A percentile compares a stretch with the other conserved stretches of the same genome.
phyloP scores from a whole-genome alignment of 2,329 filamentous ascomycete genomes.

The Didymella glomerata region DNA sequence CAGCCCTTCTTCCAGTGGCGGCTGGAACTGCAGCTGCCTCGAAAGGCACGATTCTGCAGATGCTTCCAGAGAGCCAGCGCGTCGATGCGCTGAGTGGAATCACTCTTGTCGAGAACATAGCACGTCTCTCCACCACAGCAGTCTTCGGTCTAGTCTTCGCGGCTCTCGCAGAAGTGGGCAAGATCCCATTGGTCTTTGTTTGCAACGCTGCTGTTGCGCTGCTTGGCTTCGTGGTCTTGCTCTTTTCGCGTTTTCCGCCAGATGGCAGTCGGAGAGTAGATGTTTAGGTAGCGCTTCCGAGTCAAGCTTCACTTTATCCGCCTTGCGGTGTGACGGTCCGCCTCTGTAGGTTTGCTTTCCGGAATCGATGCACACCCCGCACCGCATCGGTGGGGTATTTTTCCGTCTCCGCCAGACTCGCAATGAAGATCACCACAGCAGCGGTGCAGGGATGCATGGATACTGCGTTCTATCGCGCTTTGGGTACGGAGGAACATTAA shows the following conservation, averaged over 20 bases:
- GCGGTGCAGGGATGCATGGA: not conserved
- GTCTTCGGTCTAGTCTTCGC: conserved; percentile 74
- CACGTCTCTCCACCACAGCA: conserved; percentile 67
- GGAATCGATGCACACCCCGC: conserved; percentile 21
- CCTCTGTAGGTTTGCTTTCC: not conserved
- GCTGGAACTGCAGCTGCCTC: conserved; percentile 74
- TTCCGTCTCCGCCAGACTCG: conserved; percentile 19
- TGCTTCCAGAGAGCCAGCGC: conserved; percentile 69
- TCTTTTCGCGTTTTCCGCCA: conserved; percentile 58
- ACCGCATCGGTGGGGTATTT: conserved; percentile 23
- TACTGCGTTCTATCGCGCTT: not conserved
- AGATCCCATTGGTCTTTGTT: conserved; percentile 70
- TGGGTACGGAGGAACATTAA: conserved; percentile 11
- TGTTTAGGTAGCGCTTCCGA: conserved; percentile 15
- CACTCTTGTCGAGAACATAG: conserved; percentile 74
- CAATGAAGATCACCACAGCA: not conserved
- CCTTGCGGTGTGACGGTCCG: conserved; percentile 11
- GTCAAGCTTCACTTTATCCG: conserved; percentile 6
- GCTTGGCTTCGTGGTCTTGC: conserved; percentile 58
- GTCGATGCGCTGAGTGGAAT: conserved; percentile 74
- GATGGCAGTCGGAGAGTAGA: conserved; percentile 43
- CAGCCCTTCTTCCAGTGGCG: conserved; percentile 71
- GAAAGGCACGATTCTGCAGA: conserved; percentile 76
- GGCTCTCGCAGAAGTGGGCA: conserved; percentile 66
- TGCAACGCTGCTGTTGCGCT: conserved; percentile 70